Base-by-base conservation (phyloP, 177 flowering plant species). In the Tripterygium wilfordii region DNA sequence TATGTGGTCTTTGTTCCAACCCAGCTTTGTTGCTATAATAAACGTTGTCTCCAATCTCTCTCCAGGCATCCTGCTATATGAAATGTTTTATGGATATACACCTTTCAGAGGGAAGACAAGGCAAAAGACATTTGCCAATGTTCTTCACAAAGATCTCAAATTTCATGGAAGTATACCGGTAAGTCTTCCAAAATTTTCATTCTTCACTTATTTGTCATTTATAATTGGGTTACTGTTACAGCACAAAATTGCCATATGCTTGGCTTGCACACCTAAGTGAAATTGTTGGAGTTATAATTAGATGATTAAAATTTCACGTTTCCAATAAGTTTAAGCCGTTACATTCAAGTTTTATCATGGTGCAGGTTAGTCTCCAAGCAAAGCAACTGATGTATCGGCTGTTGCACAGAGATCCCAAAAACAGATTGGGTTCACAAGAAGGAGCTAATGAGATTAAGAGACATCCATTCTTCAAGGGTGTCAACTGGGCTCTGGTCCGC, bases 61-160 rank as follows among this genome's bases (percentile, higher is more conserved):
- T 32, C 19, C 41, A 91, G 98, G 98, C 16, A 80, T 92, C 68
- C 98, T 92, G 60, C 67, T 92, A 6, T 92, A 82, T 69, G 98
- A 92, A 58, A 88, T 92, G 98, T 64, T 92, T 2, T 92, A 85
- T 64, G 98, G 98, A 27, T 83, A 83, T 42, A 92, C 98, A 48
- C 98, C 98, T 38, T 92, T 92, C 54, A 76, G 98, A 61, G 98
- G 96, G 56, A 92, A 82, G 78, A 88, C 94, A 23, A 85, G 98
- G 68, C 96, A 88, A 65, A 92, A 78, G 68, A 88, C 98, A 41
- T 92, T 92, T 65, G 71, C 95, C 32, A 92, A 92, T 58, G 49
- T 92, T 61, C 88, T 92, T 31, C 94, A 82, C 57, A 92, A 85
- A 69, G 88, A 88, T 58, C 72, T 92, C 12, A 83, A 80, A 56